A percentile compares a stretch with the other conserved stretches of the same genome.
phyloP scores from a whole-genome alignment of 169 alveolate species.

The Theileria equi region DNA sequence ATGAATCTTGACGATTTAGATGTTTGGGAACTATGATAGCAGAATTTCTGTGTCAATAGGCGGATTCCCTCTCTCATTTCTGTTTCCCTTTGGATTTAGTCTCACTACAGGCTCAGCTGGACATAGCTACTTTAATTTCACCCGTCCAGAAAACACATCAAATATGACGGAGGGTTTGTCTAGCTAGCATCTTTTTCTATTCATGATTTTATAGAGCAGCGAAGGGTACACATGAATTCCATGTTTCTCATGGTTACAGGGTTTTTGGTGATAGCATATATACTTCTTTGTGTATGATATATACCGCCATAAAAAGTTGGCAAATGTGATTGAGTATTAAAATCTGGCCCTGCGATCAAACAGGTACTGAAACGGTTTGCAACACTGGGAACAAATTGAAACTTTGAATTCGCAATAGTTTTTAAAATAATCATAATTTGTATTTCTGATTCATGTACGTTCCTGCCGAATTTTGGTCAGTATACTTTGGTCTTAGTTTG shows the following conservation, averaged over 20 bases:
- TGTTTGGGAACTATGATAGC: slow-evolving; percentile 21
- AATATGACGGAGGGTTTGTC: slow-evolving; percentile 53
- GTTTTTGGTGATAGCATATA: slow-evolving; percentile 38
- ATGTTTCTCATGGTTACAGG: slow-evolving; percentile 29
- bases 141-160: neutral
- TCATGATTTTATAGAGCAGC: slow-evolving; percentile 19
- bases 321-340: too few species aligned
- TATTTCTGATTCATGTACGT: too few species aligned
- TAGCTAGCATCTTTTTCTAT: neutral
- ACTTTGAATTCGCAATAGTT: too few species aligned
- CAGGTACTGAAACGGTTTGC: too few species aligned
- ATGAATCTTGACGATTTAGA: neutral
- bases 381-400: too few species aligned
- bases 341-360: too few species aligned
- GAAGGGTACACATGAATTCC: slow-evolving; percentile 52
- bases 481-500: too few species aligned
- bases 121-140: neutral
- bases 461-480: too few species aligned
- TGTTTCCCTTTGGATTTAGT: slow-evolving; percentile 27
- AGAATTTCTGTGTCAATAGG: slow-evolving; percentile 38
- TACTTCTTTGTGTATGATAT: slow-evolving; percentile 17
- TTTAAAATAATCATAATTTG: too few species aligned
- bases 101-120: neutral
- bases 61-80: slow-evolving; percentile 47
- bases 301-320: too few species aligned